Evolutionary conservation across 257 asterid species (phyloP), one percentile per base, ranked within the genome.

Genomic region (Parsonsia alboflavescens): DNA sequence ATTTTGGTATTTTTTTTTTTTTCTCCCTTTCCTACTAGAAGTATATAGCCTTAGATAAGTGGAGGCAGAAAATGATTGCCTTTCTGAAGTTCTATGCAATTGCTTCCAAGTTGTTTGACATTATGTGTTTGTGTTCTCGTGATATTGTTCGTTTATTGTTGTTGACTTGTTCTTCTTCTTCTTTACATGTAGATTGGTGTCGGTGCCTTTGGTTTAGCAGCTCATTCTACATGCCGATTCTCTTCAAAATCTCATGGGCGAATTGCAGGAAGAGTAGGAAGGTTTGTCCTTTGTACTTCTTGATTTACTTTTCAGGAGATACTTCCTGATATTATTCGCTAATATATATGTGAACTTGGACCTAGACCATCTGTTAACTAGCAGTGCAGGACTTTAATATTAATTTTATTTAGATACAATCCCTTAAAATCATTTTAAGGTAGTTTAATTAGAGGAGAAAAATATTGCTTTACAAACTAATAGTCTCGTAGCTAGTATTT

Each of bases 181-280:
- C 21, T 76, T 21, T 24, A 75, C 46, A 74, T 84, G 83, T 83
- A 95, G 99, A 81, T 95, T 71, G 98, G 98, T 74, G 85, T 93
- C 30, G 86, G 89, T 75, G 84, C 93, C 68, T 81, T 92, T 80
- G 93, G 97, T 36, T 88, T 94, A 75, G 80, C 88, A 19, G 98
- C 96, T 75, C 87, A 84, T 66, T 92, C 88, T 84, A 90, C 92
- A 49, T 96, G 72, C 77, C 84, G 59, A 76, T 95, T 95, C 76
- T 92, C 99, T 78, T 68, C 94, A 61, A 95, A 89, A 77, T 92
- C 99, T 24, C 99, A 95, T 67, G 98, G 97, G 58, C 96, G 97
- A 26, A 80, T 92, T 75, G 85, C 87, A 46, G 99, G 97, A 73
- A 86, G 82, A 76, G 79, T 92, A 68, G 99, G 98, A 84, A 92